Evolutionary conservation across 441 rosid genomes (phyloP), one percentile per base, ranked within the genome.

Genomic region (Macaranga tanarius): DNA sequence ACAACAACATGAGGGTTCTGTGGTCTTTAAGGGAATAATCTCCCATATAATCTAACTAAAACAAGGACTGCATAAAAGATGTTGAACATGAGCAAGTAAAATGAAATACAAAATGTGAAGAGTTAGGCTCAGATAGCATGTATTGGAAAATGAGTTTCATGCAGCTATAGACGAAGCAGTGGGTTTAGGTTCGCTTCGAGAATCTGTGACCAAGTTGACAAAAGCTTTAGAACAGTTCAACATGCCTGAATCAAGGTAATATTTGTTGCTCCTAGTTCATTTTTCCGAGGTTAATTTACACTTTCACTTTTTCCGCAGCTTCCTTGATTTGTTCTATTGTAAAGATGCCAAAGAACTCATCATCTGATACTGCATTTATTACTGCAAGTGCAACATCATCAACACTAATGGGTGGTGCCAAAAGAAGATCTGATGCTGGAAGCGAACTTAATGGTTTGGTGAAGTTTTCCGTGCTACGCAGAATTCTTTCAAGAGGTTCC

Each of bases 281-380:
- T 64, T 34, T 56, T 25, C 47, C 31, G 13, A 71, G 62, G 7
- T 45, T 28, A 50, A 34, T 70, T 83, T 75, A 93, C 0, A 59
- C 89, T 72, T 75, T 85, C 74, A 84, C 84, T 71, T 86, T 87
- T 9, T 90, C 85, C 12, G 97, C 96, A 10, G 91, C 96, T 84
- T 91, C 92, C 82, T 90, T 93, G 82, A 93, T 94, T 83, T 94
- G 97, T 71, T 94, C 95, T 3, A 94, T 92, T 13, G 97, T 90
- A 88, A 90, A 89, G 78, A 89, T 72, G 65, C 98, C 97, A 16
- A 90, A 94, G 83, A 88, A 63, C 55, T 90, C 97, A 23, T 90
- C 94, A 69, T 90, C 94, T 42, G 73, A 84, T 10, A 94, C 80
- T 2, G 92, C 97, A 66, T 86, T 86, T 4, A 89, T 65, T 22